phyloP scores from a whole-genome alignment of 768 basidiomycete species.

The Kwoniella bestiolae region DNA sequence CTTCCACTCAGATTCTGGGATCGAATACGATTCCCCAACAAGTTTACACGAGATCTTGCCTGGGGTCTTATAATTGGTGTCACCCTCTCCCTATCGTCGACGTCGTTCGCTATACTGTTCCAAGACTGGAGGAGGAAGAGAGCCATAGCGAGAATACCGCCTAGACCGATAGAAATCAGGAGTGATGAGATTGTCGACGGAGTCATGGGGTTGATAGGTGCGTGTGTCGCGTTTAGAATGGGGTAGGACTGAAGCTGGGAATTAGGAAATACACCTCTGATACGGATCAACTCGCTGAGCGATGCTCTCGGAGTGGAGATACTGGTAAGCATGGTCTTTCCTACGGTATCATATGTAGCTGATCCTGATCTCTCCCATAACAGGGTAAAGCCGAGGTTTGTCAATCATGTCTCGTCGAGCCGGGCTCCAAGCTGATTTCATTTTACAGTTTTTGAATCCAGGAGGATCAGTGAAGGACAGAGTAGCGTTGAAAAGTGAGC shows the following conservation, averaged over 20 bases:
- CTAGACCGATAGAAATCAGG: constrained; percentile 55
- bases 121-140: constrained; percentile 61
- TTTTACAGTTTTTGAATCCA: constrained; percentile 84
- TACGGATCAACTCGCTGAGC: constrained; percentile 89
- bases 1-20: constrained; percentile 27
- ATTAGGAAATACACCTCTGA: constrained; percentile 88
- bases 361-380: not conserved
- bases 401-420: not conserved
- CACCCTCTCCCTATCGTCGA: constrained; percentile 73
- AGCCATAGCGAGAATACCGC: constrained; percentile 42
- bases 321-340: constrained; percentile 60
- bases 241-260: not conserved
- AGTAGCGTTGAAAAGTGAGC: constrained; percentile 85
- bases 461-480: constrained; percentile 98
- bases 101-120: constrained; percentile 66
- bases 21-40: constrained; percentile 28
- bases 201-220: constrained; percentile 81
- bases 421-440: not conserved
- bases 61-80: constrained; percentile 73
- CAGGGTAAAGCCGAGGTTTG: constrained; percentile 86
- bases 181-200: constrained; percentile 80
- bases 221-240: constrained; percentile 38
- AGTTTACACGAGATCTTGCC: constrained; percentile 50
- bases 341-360: not conserved
- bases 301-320: constrained; percentile 91